phyloP scores from a whole-genome alignment of 352 stramenopile species.

The Globisporangium perplexum region DNA sequence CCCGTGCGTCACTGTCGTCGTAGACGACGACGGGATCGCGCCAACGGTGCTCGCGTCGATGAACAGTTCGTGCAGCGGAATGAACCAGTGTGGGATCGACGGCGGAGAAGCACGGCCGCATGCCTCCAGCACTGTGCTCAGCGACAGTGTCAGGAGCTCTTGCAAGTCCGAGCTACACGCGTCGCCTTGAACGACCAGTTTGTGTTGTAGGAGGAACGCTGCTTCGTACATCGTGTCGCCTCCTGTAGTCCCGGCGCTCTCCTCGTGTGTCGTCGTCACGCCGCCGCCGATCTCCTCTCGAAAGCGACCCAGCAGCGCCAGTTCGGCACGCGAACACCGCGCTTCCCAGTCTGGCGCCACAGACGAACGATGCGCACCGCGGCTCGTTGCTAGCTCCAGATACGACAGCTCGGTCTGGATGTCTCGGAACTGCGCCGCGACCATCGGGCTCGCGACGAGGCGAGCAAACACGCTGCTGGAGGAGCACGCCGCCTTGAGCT shows the following conservation, averaged over 20 bases:
- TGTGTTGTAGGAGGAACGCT: neutral
- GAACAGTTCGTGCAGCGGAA: conserved; percentile 86
- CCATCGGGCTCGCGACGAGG: neutral
- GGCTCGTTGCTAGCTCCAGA: neutral
- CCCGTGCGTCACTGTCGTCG: conserved; percentile 13
- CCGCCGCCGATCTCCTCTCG: neutral
- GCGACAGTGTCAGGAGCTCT: neutral
- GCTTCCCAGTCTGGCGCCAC: neutral
- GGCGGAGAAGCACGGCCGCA: neutral
- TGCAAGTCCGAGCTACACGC: conserved; percentile 2
- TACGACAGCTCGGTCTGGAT: conserved; percentile 2
- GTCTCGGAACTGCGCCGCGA: conserved; percentile 1
- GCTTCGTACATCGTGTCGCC: neutral
- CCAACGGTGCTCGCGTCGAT: neutral
- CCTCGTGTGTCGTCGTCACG: neutral
- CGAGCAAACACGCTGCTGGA: neutral
- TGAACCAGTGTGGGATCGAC: conserved; percentile 28
- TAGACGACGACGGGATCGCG: conserved; percentile 8
- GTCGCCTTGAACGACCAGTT: neutral
- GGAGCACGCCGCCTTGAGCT: neutral
- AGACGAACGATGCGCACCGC: neutral
- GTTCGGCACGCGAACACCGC: neutral
- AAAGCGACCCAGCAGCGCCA: conserved; percentile 1
- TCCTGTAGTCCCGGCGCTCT: neutral
- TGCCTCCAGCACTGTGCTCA: neutral